Evolutionary conservation across 768 basidiomycete species (phyloP), one percentile per base, ranked within the genome.

Genomic region (Gautieria morchelliformis): DNA sequence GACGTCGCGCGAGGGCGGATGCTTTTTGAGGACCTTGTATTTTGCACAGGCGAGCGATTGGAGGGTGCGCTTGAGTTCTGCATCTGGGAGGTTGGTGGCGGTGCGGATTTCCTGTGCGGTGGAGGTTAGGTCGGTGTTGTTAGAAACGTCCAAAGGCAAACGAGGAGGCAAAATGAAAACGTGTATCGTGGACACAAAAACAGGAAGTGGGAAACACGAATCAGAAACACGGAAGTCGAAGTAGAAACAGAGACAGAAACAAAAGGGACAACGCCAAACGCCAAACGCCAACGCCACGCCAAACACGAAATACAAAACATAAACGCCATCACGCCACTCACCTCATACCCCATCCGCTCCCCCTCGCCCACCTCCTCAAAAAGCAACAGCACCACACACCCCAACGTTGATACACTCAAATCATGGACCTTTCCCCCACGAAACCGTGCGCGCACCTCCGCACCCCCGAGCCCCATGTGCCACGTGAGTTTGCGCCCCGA

Each of bases 1-100:
- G 40, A 99, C 79, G 20, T 98, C 94, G 42, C 94, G 81, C 9
- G 91, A 82, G 41, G 87, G 81, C 0, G 95, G 96, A 59, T 87
- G 84, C 65, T 98, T 98, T 70, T 85, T 92, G 61, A 99, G 71
- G 30, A 99, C 76, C 65, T 93, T 93, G 75, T 78, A 93, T 68
- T 93, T 98, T 10, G 89, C 93, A 66, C 95, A 97, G 0, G 96
- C 94, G 22, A 99, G 78, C 0, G 95, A 93, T 67, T 99, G 96
- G 2, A 99, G 78, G 62, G 93, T 88, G n/a, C 96, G 86, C 66
- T 87, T 83, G 2, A 98, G 77, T 58, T 98, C 94, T 0, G 60
- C 60, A 27, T 19, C 92, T 84, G 0, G 83, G 80, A 56, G 98
- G 87, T 15, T 71, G 66, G 93, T 93, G 5, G 85, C 79, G 9